phyloP scores from a whole-genome alignment of 1,284 basidiomycete species.

The Apiotrichum sp. region DNA sequence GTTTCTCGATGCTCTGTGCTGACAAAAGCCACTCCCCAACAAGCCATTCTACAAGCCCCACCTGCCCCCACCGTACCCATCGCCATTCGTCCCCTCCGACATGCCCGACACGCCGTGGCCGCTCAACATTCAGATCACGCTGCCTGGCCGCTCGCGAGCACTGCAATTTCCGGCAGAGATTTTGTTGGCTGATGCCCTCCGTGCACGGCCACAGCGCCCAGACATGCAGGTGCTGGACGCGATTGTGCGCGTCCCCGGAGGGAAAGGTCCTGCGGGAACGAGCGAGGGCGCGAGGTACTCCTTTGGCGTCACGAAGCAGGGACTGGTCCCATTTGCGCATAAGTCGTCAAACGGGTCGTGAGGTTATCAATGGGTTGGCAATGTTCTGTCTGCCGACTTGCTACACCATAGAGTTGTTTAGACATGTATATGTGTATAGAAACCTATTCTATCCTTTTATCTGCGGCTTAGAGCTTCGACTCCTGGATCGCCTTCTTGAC shows the following conservation, averaged over 20 bases:
- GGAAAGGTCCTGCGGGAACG: conserved; percentile 15
- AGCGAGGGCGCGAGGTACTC: conserved; percentile 22
- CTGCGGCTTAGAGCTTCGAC: conserved; percentile 20
- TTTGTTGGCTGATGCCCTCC: conserved; percentile 32
- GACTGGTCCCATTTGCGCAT: conserved; percentile 22
- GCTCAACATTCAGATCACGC: conserved; percentile 36
- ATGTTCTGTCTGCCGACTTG: too few species aligned
- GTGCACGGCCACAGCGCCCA: conserved; percentile 10
- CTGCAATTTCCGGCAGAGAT: conserved; percentile 36
- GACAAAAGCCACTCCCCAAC: conserved; percentile 3
- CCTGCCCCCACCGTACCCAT: conserved; percentile 39
- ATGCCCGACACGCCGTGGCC: conserved; percentile 24
- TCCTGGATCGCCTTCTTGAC: conserved; percentile 61
- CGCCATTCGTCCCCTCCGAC: conserved; percentile 18
- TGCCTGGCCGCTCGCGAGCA: conserved; percentile 15
- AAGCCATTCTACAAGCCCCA: conserved; percentile 33
- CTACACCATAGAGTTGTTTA: too few species aligned
- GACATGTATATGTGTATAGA: too few species aligned
- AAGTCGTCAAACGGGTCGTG: background rate
- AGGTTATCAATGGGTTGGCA: too few species aligned
- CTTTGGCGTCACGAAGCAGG: conserved; percentile 26
- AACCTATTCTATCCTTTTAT: too few species aligned
- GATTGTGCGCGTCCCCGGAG: conserved; percentile 23
- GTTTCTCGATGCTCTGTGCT: conserved; percentile 3
- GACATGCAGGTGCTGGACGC: conserved; percentile 24